A percentile compares a stretch with the other conserved stretches of the same genome.
Conservation (phyloP, 306 rosid species). For the Acacia acuminata region DNA sequence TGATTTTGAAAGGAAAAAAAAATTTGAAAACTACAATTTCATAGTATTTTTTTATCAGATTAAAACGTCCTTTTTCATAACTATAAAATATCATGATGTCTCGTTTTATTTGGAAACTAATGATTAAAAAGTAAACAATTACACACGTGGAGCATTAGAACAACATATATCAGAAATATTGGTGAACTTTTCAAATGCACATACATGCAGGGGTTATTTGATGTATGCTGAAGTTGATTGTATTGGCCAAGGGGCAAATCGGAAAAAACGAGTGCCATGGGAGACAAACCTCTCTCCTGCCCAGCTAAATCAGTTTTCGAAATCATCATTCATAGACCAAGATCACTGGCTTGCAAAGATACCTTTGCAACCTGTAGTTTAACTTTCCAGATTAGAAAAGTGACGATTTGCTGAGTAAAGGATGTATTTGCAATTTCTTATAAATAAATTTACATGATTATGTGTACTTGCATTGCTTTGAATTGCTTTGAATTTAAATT, state of each 20-base stretch:
- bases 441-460: not conserved
- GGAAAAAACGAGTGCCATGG: conserved; percentile 37
- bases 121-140: not conserved
- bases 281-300: conserved; percentile 4
- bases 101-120: not conserved
- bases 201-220: conserved; percentile 11
- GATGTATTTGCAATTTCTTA: not conserved
- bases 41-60: no score
- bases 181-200: not conserved
- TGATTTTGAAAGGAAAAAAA: no score
- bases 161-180: not conserved
- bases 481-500: no score
- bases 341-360: conserved; percentile 34
- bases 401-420: not conserved
- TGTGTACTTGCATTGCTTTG: not conserved
- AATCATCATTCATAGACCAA: conserved; percentile 39
- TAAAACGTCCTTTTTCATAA: no score
- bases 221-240: conserved; percentile 35
- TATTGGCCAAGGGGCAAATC: conserved; percentile 35
- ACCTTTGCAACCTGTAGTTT: not conserved
- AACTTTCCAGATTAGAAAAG: not conserved
- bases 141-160: no score
- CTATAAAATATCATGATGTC: no score
- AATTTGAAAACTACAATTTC: no score
- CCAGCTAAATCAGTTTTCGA: not conserved